These are phyloP conservation scores for Alnus glutinosa DNA, from an alignment of 306 rosid species.

Conservation along the genomic window DNA sequence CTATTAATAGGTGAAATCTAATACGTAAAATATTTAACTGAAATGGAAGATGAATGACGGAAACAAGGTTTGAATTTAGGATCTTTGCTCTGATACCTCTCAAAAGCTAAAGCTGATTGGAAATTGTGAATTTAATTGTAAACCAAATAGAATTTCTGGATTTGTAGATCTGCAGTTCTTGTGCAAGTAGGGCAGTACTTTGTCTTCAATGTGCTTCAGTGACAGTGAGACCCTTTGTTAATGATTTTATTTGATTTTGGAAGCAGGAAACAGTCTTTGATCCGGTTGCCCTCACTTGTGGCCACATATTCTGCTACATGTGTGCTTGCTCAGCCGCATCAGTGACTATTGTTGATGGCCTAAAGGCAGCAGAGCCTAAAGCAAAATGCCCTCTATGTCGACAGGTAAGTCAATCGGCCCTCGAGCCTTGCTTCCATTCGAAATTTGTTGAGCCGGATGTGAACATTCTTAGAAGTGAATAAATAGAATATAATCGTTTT, in stretches of 20 bases:
- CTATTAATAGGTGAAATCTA: no score
- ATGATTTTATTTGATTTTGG: neutral
- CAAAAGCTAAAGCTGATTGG: no score
- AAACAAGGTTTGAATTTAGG: no score
- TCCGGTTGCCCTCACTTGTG: slow-evolving; percentile 87
- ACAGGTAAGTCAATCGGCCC: slow-evolving; percentile 43
- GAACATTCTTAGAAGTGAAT: neutral
- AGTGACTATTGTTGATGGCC: slow-evolving; percentile 71
- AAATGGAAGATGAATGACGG: no score
- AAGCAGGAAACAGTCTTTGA: slow-evolving; percentile 91
- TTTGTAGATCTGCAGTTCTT: neutral
- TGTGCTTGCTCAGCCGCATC: slow-evolving; percentile 95
- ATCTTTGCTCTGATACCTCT: no score
- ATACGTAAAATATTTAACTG: no score
- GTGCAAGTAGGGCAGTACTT: neutral
- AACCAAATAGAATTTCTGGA: neutral
- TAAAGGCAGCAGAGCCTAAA: slow-evolving; percentile 55
- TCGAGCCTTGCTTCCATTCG: neutral
- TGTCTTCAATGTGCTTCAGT: slow-evolving; percentile 2
- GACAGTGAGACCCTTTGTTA: slow-evolving; percentile 10
- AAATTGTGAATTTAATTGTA: neutral
- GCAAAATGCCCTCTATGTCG: slow-evolving; percentile 90
- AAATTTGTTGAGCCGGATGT: no score
- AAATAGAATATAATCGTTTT: neutral
- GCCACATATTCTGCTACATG: slow-evolving; percentile 88